A percentile compares a stretch with the other conserved stretches of the same genome.
Evolutionary conservation across 768 basidiomycete species (phyloP).

Genomic region (Brasilioporus rufonigricans): DNA sequence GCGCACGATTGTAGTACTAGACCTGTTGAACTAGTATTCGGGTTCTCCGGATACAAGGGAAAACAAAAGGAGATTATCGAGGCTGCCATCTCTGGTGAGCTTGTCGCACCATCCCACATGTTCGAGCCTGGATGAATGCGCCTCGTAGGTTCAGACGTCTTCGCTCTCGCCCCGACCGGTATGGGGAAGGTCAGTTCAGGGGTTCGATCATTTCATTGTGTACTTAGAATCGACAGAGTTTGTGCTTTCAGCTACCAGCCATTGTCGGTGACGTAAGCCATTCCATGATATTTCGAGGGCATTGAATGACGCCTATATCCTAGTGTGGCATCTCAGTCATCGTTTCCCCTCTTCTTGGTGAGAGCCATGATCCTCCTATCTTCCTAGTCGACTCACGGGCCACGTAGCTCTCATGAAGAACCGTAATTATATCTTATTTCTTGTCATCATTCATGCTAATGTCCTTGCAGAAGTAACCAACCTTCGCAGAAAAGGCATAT

Average conservation of each 20-base stretch:
- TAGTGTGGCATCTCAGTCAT: conserved; percentile 73
- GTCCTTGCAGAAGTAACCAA: conserved; percentile 56
- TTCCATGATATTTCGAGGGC: conserved; percentile 39
- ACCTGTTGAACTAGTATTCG: conserved; percentile 52
- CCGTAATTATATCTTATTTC: conserved; percentile 42
- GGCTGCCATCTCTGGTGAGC: conserved; percentile 44
- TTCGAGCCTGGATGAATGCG: background rate
- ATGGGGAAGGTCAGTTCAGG: conserved; percentile 76
- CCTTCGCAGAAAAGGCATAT: conserved; percentile 51
- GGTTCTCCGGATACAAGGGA: conserved; percentile 67
- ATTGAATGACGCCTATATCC: conserved; percentile 31
- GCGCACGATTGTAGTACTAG: background rate
- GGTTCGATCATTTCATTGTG: conserved; percentile 27
- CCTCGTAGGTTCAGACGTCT: conserved; percentile 59
- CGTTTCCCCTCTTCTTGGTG: conserved; percentile 75
- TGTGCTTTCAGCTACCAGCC: conserved; percentile 86
- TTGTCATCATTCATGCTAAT: conserved; percentile 6
- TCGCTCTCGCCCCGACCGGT: conserved; percentile 83
- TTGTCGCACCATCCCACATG: background rate
- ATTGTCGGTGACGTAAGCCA: conserved; percentile 55
- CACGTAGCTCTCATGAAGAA: conserved; percentile 75
- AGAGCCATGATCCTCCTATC: conserved; percentile 27
- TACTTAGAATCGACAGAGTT: conserved; percentile 45
- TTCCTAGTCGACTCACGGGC: background rate
- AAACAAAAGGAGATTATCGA: conserved; percentile 46